Evolutionary conservation across 352 stramenopile species (phyloP).

Genomic region (Pythium folliculosum): DNA sequence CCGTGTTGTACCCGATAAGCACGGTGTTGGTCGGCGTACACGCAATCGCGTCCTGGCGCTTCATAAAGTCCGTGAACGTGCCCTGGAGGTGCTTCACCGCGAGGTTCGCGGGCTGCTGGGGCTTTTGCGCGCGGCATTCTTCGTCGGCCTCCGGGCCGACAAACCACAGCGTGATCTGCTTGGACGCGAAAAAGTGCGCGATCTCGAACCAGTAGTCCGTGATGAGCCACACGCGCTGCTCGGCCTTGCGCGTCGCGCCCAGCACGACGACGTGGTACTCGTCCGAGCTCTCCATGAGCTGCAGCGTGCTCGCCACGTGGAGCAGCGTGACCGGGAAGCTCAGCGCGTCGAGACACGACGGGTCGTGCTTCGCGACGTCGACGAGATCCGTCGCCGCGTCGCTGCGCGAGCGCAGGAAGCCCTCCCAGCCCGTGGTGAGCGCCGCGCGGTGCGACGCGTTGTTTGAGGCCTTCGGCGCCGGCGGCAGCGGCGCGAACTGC

Average conservation of each 20-base stretch:
- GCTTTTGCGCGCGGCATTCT: not conserved
- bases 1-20: slow-evolving; percentile 73
- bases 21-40: slow-evolving; percentile 48
- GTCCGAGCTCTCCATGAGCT: slow-evolving; percentile 22
- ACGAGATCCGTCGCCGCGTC: slow-evolving; percentile 34
- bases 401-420: slow-evolving; percentile 44
- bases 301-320: slow-evolving; percentile 40
- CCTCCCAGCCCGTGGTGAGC: slow-evolving; percentile 50
- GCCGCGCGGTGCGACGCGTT: slow-evolving; percentile 11
- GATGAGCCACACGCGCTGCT: slow-evolving; percentile 67
- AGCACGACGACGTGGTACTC: slow-evolving; percentile 49
- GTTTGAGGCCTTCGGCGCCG: not conserved
- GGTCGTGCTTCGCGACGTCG: slow-evolving; percentile 41
- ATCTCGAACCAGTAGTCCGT: slow-evolving; percentile 75
- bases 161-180: slow-evolving; percentile 52
- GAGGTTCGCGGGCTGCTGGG: slow-evolving; percentile 29
- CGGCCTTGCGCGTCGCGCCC: slow-evolving; percentile 64
- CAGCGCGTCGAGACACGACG: slow-evolving; percentile 76
- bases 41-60: slow-evolving; percentile 30
- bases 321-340: slow-evolving; percentile 75
- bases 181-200: slow-evolving; percentile 36
- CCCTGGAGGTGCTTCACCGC: slow-evolving; percentile 40
- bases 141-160: slow-evolving; percentile 58
- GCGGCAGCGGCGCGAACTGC: slow-evolving; percentile 45
- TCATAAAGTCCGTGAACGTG: slow-evolving; percentile 56